Base-by-base conservation (phyloP, 805 yeast genomes). In the Myxozyma kluyveri region DNA sequence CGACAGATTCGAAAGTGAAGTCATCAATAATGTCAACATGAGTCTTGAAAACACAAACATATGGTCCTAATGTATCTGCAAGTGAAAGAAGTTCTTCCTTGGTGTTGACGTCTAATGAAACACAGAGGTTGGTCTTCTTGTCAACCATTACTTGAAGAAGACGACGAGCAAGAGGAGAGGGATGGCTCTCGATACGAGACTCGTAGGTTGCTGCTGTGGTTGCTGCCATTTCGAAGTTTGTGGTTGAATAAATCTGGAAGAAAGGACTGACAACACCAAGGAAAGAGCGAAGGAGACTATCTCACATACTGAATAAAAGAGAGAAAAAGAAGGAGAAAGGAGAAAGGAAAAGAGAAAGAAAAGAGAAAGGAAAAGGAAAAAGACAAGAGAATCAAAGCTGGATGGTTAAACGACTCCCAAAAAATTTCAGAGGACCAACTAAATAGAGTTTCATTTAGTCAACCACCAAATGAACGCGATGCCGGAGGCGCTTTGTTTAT, bases 21-120 rank as follows among this genome's bases (percentile, higher is more conserved):
- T 93, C 99, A 52, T 85, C 89, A 40, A 93, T 75, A 54, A 91
- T 88, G 68, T 93, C 99, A 50, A 93, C 83, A 67, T 93, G 99
- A 3, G 98, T 90, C 73, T 93, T 93, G 43, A 89, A 87, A 42
- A 93, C 72, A 69, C 96, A 90, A 50, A 93, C 86, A 67, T 80
- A 83, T 3, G 99, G 98, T 3, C 97, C 99, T 44, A 93, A 75
- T 49, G 76, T 76, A 49, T 91, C 97, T 19, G 86, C 77, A 46
- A 91, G 76, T 0, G 65, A 63, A 42, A 93, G 74, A 45, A 93
- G 77, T 65, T 93, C 96, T 4, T 67, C 66, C 3, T 96, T 89
- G 32, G 86, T 82, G 53, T 81, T 79, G 22, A 93, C 95, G 68
- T 93, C 99, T 12, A 91, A 80, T 7, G 97, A 89, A 9, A 97